Evolutionary conservation across 1,284 basidiomycete species (phyloP).

Genomic region (Apiotrichum akiyoshidainum): DNA sequence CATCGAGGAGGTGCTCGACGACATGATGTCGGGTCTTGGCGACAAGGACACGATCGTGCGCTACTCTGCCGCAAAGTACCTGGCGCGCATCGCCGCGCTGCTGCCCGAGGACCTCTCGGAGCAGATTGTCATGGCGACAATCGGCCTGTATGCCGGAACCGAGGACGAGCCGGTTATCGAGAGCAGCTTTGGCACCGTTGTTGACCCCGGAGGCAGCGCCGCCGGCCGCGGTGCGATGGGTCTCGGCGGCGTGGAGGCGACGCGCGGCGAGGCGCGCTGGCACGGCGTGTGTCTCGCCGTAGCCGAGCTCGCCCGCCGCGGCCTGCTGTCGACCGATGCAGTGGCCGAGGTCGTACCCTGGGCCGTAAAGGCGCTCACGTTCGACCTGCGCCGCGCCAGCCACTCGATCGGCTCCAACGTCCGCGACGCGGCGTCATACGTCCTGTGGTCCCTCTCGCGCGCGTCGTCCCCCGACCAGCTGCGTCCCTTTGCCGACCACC

Average conservation of each 20-base stretch:
- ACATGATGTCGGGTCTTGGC: constrained; percentile 70
- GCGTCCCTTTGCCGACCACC: constrained; percentile 60
- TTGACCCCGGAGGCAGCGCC: constrained; percentile 58
- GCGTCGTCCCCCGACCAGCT: constrained; percentile 64
- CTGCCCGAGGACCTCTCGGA: constrained; percentile 70
- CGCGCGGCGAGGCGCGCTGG: constrained; percentile 83
- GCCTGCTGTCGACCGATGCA: constrained; percentile 61
- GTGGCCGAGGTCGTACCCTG: constrained; percentile 68
- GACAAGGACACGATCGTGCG: constrained; percentile 95
- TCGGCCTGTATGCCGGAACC: constrained; percentile 61
- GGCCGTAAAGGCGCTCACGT: constrained; percentile 81
- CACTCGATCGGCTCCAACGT: constrained; percentile 93
- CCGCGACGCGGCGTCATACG: constrained; percentile 90
- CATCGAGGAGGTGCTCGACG: constrained; percentile 71
- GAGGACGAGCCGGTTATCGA: constrained; percentile 44
- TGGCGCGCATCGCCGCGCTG: constrained; percentile 78
- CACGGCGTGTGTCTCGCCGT: constrained; percentile 91
- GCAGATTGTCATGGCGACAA: constrained; percentile 76
- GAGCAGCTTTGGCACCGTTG: constrained; percentile 35
- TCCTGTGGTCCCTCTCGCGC: constrained; percentile 89
- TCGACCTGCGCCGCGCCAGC: constrained; percentile 85
- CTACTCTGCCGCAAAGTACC: constrained; percentile 90
- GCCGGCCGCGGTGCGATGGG: constrained; percentile 58
- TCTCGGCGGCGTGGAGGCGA: constrained; percentile 57
- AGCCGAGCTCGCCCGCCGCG: constrained; percentile 84